phyloP scores from a whole-genome alignment of 306 rosid genomes.

The Amphicarpaea edgeworthii region DNA sequence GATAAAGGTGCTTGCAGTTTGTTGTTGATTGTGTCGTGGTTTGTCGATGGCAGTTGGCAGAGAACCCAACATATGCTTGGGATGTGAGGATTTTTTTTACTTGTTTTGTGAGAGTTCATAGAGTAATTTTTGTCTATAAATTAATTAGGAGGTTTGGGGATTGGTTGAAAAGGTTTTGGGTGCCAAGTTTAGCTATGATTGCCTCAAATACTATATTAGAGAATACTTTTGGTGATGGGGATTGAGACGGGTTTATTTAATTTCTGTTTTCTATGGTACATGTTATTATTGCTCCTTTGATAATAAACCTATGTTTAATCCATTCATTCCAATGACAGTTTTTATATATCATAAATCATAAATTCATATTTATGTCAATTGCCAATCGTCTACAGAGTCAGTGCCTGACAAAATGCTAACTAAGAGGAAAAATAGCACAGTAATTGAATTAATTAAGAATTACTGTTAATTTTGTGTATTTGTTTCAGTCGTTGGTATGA shows the following conservation, averaged over 20 bases:
- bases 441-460: constrained; percentile 15
- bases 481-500: constrained; percentile 8
- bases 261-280: background rate
- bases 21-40: constrained; percentile 14
- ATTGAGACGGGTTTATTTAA: no score
- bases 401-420: background rate
- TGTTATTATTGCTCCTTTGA: background rate
- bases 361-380: background rate
- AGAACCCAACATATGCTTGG: background rate
- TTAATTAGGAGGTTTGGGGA: constrained; percentile 1
- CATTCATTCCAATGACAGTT: background rate
- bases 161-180: constrained; percentile 5
- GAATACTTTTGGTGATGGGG: constrained; percentile 2
- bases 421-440: background rate
- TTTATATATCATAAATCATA: background rate
- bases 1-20: constrained; percentile 20
- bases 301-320: background rate
- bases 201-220: background rate
- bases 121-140: background rate
- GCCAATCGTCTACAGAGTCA: background rate
- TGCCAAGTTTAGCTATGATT: constrained; percentile 12
- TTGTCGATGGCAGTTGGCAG: background rate
- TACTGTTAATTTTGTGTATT: background rate
- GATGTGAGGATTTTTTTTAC: constrained; percentile 5
- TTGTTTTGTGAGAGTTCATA: background rate